Percentiles rank a stretch among this genome's conserved stretches.
These are phyloP conservation scores for Solanum virginianum DNA, from an alignment of 257 asterid genomes.

Conservation along the genomic window DNA sequence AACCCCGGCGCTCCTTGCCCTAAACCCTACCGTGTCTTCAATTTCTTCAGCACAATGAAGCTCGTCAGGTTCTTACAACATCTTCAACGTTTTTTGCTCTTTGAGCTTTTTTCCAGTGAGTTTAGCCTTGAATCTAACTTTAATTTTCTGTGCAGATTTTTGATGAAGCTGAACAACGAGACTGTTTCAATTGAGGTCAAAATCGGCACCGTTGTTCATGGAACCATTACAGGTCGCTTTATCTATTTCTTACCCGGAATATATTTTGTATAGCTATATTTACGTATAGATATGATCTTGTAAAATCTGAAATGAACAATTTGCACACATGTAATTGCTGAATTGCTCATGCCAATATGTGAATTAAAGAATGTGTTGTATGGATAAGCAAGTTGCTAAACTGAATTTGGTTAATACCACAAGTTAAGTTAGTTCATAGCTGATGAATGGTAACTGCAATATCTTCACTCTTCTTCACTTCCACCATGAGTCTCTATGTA, in stretches of 20 bases:
- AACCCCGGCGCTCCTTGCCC: not conserved
- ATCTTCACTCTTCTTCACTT: not conserved
- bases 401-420: not conserved
- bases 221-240: slow-evolving; percentile 25
- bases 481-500: not conserved
- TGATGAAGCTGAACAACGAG: slow-evolving; percentile 36
- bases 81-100: not conserved
- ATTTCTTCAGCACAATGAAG: not conserved
- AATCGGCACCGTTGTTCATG: slow-evolving; percentile 33
- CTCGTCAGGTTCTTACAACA: not conserved
- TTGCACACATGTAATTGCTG: no score
- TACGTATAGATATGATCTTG: no score
- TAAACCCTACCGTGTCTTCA: not conserved
- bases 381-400: not conserved
- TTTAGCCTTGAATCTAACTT: not conserved
- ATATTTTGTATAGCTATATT: no score
- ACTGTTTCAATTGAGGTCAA: slow-evolving; percentile 36
- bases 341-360: no score
- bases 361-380: no score
- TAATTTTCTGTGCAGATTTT: slow-evolving; percentile 7
- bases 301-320: no score
- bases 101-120: not conserved
- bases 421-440: not conserved
- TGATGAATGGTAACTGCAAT: not conserved
- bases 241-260: not conserved